phyloP scores from a whole-genome alignment of 2,329 filamentous ascomycete species.

The Biscogniauxia mediterranea region DNA sequence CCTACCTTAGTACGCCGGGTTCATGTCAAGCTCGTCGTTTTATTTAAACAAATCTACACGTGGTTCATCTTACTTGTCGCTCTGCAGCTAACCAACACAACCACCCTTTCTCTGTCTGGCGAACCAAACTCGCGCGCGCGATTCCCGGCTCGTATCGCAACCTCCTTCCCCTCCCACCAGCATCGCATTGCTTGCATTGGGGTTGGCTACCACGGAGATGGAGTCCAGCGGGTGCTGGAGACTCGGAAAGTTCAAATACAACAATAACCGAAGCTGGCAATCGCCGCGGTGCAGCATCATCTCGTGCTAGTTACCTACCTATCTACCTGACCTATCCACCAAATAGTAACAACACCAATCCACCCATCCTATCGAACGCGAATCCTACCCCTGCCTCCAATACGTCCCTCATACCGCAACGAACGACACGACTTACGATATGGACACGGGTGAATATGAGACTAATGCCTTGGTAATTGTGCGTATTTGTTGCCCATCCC shows the following conservation, averaged over 20 bases:
- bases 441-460: slow-evolving; percentile 63
- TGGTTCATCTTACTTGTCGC: too few species aligned
- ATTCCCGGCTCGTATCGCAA: background rate
- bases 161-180: background rate
- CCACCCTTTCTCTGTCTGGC: background rate
- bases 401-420: slow-evolving; percentile 19
- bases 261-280: slow-evolving; percentile 13
- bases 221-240: slow-evolving; percentile 31
- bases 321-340: background rate
- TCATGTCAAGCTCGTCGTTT: background rate
- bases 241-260: slow-evolving; percentile 24
- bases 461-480: slow-evolving; percentile 61
- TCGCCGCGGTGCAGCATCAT: slow-evolving; percentile 6
- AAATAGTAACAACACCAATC: background rate
- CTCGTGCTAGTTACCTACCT: slow-evolving; percentile 18
- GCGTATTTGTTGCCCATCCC: slow-evolving; percentile 25
- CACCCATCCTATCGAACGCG: slow-evolving; percentile 22
- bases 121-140: background rate
- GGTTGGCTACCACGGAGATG: slow-evolving; percentile 25
- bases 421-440: slow-evolving; percentile 44
- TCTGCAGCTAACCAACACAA: too few species aligned
- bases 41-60: too few species aligned
- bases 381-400: slow-evolving; percentile 15
- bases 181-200: slow-evolving; percentile 4
- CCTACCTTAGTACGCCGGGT: background rate